Percentiles rank a stretch among this genome's conserved stretches.
These are phyloP conservation scores for Trametes versicolor DNA, from an alignment of 1,284 basidiomycete species.

Conservation along the genomic window DNA sequence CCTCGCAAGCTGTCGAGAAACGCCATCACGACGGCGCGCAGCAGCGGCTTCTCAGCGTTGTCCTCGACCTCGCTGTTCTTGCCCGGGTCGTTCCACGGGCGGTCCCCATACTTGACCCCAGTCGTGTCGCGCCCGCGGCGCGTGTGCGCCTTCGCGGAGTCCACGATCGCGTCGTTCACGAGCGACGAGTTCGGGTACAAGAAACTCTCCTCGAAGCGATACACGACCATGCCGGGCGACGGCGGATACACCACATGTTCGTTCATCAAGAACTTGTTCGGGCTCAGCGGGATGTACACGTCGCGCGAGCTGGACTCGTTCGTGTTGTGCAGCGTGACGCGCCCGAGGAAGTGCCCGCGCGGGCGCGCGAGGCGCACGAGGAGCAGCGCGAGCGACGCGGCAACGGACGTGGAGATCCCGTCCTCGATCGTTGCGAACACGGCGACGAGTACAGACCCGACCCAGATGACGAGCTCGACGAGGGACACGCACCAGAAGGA, in stretches of 20 bases:
- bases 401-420: conserved; percentile 96
- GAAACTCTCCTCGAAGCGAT: too few species aligned
- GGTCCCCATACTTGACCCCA: conserved; percentile 69
- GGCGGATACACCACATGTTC: conserved; percentile 83
- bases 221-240: conserved; percentile 88
- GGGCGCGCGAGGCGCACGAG: too few species aligned
- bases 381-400: too few species aligned
- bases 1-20: conserved; percentile 85
- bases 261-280: conserved; percentile 68
- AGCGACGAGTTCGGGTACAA: too few species aligned
- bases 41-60: conserved; percentile 68
- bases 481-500: conserved; percentile 94
- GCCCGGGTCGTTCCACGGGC: conserved; percentile 94
- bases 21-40: conserved; percentile 92
- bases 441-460: conserved; percentile 89
- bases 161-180: too few species aligned
- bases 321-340: too few species aligned
- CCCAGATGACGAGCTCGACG: conserved; percentile 92
- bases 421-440: conserved; percentile 90
- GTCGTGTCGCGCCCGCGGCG: conserved; percentile 80
- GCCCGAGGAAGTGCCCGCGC: too few species aligned
- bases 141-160: conserved; percentile 80
- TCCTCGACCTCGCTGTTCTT: conserved; percentile 52
- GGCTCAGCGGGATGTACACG: conserved; percentile 84
- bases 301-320: too few species aligned